phyloP scores from a whole-genome alignment of 2,329 filamentous ascomycete species.

The Calonectria ilicicola region DNA sequence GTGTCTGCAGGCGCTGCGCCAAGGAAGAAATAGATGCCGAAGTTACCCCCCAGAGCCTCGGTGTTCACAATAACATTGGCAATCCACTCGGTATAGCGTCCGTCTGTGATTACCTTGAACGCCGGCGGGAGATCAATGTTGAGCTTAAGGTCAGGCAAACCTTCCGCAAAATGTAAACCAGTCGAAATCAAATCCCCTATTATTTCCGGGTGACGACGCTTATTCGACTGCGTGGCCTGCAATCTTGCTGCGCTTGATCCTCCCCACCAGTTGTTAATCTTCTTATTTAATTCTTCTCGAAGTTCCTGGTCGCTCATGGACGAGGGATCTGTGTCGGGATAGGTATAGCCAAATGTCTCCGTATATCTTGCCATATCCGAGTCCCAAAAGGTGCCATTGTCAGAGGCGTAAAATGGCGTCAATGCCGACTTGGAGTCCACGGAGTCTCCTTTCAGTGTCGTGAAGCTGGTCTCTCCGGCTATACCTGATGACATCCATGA shows the following conservation, averaged over 20 bases:
- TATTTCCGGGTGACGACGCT: background rate
- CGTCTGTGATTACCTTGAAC: constrained; percentile 50
- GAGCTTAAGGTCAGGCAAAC: constrained; percentile 17
- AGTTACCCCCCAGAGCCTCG: constrained; percentile 70
- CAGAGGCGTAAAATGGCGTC: constrained; percentile 73
- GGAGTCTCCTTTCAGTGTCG: constrained; percentile 64
- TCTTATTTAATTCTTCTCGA: constrained; percentile 50
- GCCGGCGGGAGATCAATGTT: constrained; percentile 43
- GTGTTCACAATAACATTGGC: constrained; percentile 74
- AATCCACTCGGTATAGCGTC: constrained; percentile 72
- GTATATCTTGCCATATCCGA: constrained; percentile 71
- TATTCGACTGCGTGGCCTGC: constrained; percentile 14
- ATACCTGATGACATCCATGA: constrained; percentile 72
- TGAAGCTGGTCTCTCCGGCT: constrained; percentile 71
- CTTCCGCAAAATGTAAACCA: constrained; percentile 11
- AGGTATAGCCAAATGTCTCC: constrained; percentile 78
- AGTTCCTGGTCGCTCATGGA: constrained; percentile 39
- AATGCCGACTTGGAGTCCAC: constrained; percentile 69
- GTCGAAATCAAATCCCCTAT: background rate
- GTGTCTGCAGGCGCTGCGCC: constrained; percentile 62
- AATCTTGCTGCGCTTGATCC: constrained; percentile 45
- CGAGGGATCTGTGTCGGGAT: constrained; percentile 67
- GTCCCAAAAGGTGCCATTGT: constrained; percentile 74
- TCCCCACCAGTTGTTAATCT: constrained; percentile 65
- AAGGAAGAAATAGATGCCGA: constrained; percentile 75